These are phyloP conservation scores for Strombidium stylifer DNA, from an alignment of 73 alveolate species.

Conservation along the genomic window DNA sequence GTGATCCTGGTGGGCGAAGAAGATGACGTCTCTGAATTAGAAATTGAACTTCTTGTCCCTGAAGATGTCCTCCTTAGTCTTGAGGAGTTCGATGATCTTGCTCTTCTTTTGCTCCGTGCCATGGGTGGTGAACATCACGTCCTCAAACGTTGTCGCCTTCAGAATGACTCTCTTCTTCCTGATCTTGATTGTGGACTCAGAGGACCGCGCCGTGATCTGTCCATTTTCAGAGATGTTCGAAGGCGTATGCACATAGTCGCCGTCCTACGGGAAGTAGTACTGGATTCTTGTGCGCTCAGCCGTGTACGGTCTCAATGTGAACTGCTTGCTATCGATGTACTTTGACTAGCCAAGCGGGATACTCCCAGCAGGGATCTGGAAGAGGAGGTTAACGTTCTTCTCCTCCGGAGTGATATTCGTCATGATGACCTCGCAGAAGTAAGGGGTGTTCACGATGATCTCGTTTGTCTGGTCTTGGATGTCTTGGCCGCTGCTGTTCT, in stretches of 20 bases:
- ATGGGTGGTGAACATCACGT: constrained; percentile 54
- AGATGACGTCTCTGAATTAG: constrained; percentile 46
- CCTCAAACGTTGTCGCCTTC: constrained; percentile 40
- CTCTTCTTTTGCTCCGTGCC: constrained; percentile 54
- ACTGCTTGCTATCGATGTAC: constrained; percentile 72
- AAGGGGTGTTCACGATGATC: constrained; percentile 70
- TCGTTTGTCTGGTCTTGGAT: constrained; percentile 27
- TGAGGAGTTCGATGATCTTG: constrained; percentile 59
- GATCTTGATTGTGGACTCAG: background rate
- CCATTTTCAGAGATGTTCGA: constrained; percentile 80
- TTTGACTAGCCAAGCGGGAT: constrained; percentile 70
- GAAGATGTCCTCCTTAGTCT: constrained; percentile 52
- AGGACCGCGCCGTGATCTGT: constrained; percentile 77
- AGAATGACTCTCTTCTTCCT: constrained; percentile 47
- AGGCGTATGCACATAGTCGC: constrained; percentile 82
- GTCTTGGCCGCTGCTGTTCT: constrained; percentile 8
- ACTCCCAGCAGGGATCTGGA: constrained; percentile 94
- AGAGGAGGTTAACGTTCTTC: constrained; percentile 74
- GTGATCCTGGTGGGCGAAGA: constrained; percentile 67
- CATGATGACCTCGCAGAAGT: constrained; percentile 82
- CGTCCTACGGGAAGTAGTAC: constrained; percentile 93
- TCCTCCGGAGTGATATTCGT: constrained; percentile 82
- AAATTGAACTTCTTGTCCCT: constrained; percentile 61
- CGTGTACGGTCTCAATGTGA: constrained; percentile 67
- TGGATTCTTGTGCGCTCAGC: constrained; percentile 66